Evolutionary conservation across 768 basidiomycete species (phyloP).

Genomic region (Serpula lacrymans): DNA sequence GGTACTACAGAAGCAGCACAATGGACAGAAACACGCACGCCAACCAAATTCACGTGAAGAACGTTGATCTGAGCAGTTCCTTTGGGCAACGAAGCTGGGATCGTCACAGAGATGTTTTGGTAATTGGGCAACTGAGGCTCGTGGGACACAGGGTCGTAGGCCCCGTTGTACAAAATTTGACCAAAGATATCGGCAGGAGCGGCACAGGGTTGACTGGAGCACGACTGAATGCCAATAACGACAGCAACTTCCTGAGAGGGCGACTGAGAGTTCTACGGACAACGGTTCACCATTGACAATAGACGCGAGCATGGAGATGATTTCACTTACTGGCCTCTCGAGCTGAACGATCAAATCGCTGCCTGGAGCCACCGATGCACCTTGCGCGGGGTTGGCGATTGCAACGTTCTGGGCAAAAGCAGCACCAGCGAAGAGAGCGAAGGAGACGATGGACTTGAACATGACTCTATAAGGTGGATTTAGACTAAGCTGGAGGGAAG

Average conservation of each 20-base stretch:
- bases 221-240: conserved; percentile 28
- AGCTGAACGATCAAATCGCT: conserved; percentile 31
- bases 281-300: background rate
- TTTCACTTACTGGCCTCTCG: conserved; percentile 31
- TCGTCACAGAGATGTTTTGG: no score
- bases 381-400: conserved; percentile 25
- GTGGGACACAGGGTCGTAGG: conserved; percentile 28
- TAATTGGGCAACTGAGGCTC: no score
- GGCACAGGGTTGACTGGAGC: conserved; percentile 15
- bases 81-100: no score
- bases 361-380: conserved; percentile 20
- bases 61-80: no score
- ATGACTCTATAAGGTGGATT: no score
- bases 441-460: no score
- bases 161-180: conserved; percentile 24
- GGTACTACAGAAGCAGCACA: no score
- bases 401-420: conserved; percentile 27
- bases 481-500: no score
- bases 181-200: conserved; percentile 20
- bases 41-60: no score
- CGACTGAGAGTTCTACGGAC: conserved; percentile 23
- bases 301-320: conserved; percentile 1
- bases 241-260: conserved; percentile 31
- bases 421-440: conserved; percentile 10
- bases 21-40: no score